These are phyloP conservation scores for Pulicaria dysenterica DNA, from an alignment of 129 eudicot species.

Conservation along the genomic window DNA sequence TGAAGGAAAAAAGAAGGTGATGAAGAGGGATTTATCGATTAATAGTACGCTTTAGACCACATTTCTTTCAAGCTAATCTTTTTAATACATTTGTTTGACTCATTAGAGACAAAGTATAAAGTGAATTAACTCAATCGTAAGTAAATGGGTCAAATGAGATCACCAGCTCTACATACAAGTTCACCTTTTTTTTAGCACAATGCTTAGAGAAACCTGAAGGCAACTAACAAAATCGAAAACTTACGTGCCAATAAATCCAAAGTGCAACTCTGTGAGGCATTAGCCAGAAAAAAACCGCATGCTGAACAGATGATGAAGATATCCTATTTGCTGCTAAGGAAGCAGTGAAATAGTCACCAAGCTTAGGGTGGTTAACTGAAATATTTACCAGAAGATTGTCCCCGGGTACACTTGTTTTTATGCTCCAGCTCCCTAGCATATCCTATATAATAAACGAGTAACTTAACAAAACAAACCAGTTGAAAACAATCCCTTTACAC, in stretches of 20 bases:
- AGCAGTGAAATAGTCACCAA: conserved; percentile 87
- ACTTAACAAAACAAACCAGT: background rate
- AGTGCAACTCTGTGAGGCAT: conserved; percentile 94
- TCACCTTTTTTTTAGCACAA: background rate
- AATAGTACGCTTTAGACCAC: background rate
- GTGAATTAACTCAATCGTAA: background rate
- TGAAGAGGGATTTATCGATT: too few species aligned
- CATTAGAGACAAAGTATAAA: background rate
- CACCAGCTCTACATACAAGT: background rate
- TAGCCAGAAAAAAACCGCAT: conserved; percentile 74
- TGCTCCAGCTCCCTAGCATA: conserved; percentile 89
- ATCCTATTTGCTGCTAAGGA: conserved; percentile 66
- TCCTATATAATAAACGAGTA: conserved; percentile 55
- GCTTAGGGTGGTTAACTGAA: conserved; percentile 79
- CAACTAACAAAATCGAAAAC: conserved; percentile 23
- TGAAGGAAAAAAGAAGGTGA: too few species aligned
- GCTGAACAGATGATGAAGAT: conserved; percentile 48
- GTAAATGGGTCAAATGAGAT: background rate
- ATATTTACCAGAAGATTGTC: conserved; percentile 69
- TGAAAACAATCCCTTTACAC: background rate
- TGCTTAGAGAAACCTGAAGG: background rate
- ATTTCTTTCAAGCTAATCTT: background rate
- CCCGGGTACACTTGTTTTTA: conserved; percentile 64
- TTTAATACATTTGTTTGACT: background rate
- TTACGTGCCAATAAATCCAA: conserved; percentile 95